Evolutionary conservation across 163 green algal species (phyloP).

Genomic region (Botryococcus braunii): DNA sequence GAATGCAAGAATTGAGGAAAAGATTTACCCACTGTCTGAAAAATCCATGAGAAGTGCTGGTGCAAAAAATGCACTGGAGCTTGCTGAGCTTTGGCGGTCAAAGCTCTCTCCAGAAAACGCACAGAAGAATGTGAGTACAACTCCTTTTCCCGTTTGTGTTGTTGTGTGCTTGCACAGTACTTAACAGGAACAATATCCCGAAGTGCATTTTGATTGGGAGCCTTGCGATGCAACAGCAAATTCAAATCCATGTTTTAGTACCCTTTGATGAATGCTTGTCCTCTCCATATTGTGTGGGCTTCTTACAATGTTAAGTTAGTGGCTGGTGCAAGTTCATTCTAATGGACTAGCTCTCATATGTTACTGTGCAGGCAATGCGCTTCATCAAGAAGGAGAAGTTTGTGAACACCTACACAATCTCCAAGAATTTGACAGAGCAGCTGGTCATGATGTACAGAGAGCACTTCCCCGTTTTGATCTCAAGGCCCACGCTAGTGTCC

Average conservation of each 20-base stretch:
- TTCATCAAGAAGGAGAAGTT: conserved; percentile 19
- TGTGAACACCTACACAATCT: conserved; percentile 54
- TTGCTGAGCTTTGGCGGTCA: no score
- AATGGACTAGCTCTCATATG: neutral
- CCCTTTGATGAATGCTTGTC: neutral
- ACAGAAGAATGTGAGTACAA: neutral
- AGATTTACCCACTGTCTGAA: conserved; percentile 31
- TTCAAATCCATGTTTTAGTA: neutral
- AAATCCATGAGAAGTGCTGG: neutral
- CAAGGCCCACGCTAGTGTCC: conserved; percentile 47
- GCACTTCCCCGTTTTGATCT: conserved; percentile 21
- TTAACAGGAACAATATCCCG: neutral
- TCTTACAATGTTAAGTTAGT: neutral
- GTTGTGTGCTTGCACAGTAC: neutral
- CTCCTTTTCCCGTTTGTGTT: conserved; percentile 15
- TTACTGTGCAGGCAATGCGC: conserved; percentile 5
- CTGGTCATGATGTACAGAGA: conserved; percentile 28
- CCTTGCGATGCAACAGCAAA: neutral
- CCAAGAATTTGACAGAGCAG: conserved; percentile 53
- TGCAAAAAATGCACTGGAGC: conserved; percentile 5
- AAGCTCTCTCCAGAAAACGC: neutral
- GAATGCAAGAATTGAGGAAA: conserved; percentile 26
- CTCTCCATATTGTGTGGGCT: neutral
- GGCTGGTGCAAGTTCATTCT: neutral
- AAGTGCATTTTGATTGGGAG: neutral